Evolutionary conservation across 495 filamentous ascomycete species (phyloP).

Genomic region (Neurospora sublineolata): DNA sequence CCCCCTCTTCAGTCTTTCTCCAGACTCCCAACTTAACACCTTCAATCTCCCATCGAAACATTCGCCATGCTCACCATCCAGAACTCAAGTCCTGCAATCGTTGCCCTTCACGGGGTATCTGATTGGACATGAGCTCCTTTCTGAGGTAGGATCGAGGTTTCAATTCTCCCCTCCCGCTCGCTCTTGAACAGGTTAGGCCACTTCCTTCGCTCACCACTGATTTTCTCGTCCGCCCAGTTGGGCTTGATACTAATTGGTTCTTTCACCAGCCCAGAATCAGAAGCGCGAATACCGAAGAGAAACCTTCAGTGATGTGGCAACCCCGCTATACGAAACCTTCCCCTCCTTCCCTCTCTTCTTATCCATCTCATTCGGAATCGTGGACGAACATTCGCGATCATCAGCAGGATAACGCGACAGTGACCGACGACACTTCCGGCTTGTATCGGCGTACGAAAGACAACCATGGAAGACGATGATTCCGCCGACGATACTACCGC

Average conservation of each 20-base stretch:
- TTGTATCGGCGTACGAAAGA: not conserved
- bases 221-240: not conserved
- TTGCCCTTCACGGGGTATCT: not conserved
- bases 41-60: not conserved
- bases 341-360: not conserved
- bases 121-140: not conserved
- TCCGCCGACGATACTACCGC: not conserved
- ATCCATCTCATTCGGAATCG: not conserved
- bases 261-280: not conserved
- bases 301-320: not conserved
- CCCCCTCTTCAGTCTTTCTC: not conserved
- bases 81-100: not conserved
- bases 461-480: not conserved
- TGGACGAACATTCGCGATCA: too few species aligned
- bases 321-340: not conserved
- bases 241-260: not conserved
- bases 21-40: not conserved
- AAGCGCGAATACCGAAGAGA: not conserved
- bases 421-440: too few species aligned
- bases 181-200: not conserved
- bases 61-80: not conserved
- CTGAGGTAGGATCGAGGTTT: not conserved
- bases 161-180: not conserved
- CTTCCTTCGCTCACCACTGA: not conserved
- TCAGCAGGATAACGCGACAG: too few species aligned